Percentiles rank a stretch among this genome's conserved stretches.
Evolutionary conservation across 2,329 filamentous ascomycete genomes (phyloP).

Genomic region (Cadophora sp.): DNA sequence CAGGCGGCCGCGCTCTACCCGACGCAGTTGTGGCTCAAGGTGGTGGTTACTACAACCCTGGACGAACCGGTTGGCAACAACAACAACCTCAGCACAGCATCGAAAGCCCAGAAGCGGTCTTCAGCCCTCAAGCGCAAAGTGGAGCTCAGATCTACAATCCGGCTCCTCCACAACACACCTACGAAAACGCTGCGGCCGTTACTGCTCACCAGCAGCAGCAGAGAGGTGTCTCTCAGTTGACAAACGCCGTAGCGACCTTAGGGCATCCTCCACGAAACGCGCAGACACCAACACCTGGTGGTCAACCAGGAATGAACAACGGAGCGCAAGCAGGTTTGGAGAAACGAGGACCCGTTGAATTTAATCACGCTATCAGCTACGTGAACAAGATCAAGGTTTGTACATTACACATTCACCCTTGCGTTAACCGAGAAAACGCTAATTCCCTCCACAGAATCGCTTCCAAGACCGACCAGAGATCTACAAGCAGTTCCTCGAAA

Average conservation of each 20-base stretch:
- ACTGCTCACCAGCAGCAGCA: slow-evolving; percentile 67
- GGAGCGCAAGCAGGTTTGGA: slow-evolving; percentile 71
- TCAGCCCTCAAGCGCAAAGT: slow-evolving; percentile 62
- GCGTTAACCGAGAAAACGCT: slow-evolving; percentile 17
- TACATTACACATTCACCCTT: neutral
- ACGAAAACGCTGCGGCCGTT: slow-evolving; percentile 50
- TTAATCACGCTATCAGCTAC: slow-evolving; percentile 99
- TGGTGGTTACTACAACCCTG: slow-evolving; percentile 50
- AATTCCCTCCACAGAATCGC: slow-evolving; percentile 70
- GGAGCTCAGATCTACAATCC: slow-evolving; percentile 55
- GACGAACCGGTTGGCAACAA: slow-evolving; percentile 56
- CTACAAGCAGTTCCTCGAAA: slow-evolving; percentile 98
- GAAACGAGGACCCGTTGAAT: slow-evolving; percentile 93
- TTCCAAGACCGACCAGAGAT: slow-evolving; percentile 97
- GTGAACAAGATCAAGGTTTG: slow-evolving; percentile 98
- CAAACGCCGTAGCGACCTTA: slow-evolving; percentile 60
- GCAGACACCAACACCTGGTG: slow-evolving; percentile 64
- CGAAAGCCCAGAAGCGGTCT: slow-evolving; percentile 68
- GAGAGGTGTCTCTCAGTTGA: slow-evolving; percentile 68
- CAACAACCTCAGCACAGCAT: slow-evolving; percentile 62
- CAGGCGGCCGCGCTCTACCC: slow-evolving; percentile 51
- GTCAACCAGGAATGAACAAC: slow-evolving; percentile 65
- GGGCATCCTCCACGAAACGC: slow-evolving; percentile 57
- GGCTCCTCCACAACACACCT: slow-evolving; percentile 47
- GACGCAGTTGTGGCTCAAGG: slow-evolving; percentile 41